phyloP scores from a whole-genome alignment of 2,329 filamentous ascomycete genomes.

The Malbranchea cinnamomea region DNA sequence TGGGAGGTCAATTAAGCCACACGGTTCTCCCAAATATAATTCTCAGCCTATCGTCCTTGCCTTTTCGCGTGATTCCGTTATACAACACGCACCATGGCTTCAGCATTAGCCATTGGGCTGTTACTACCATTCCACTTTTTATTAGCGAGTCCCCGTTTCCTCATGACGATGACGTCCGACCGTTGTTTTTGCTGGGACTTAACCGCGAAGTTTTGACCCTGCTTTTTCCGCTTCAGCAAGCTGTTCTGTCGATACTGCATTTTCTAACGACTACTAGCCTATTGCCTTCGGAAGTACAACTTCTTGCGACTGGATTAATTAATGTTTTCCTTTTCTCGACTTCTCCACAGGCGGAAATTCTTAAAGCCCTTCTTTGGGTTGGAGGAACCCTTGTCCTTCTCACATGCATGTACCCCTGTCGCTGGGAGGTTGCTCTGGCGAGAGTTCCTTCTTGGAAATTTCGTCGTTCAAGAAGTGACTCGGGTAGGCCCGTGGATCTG shows the following conservation, averaged over 20 bases:
- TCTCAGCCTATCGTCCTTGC: constrained; percentile 65
- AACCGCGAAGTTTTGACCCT: constrained; percentile 45
- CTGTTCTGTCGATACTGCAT: constrained; percentile 56
- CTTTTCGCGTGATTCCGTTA: constrained; percentile 55
- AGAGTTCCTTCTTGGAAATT: constrained; percentile 88
- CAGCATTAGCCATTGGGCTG: constrained; percentile 60
- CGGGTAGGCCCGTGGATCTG: constrained; percentile 23
- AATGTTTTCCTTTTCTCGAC: constrained; percentile 62
- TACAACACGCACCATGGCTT: constrained; percentile 41
- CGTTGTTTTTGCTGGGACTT: constrained; percentile 23
- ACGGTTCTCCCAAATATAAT: constrained; percentile 65
- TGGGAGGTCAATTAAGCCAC: constrained; percentile 46
- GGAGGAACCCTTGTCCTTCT: constrained; percentile 66
- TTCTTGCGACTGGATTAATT: constrained; percentile 69
- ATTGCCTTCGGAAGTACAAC: constrained; percentile 70
- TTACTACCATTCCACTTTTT: constrained; percentile 56
- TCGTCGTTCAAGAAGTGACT: constrained; percentile 35
- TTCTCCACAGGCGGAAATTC: constrained; percentile 70
- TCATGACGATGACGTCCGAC: constrained; percentile 20
- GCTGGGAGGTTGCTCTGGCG: constrained; percentile 72
- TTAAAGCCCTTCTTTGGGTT: constrained; percentile 73
- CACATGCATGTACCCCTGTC: constrained; percentile 56
- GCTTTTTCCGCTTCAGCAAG: constrained; percentile 73
- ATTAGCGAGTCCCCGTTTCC: constrained; percentile 30
- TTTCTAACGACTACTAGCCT: constrained; percentile 81